Evolutionary conservation across 179 eudicot genomes (phyloP), one percentile per base, ranked within the genome.

Genomic region (Silene noctiflora): DNA sequence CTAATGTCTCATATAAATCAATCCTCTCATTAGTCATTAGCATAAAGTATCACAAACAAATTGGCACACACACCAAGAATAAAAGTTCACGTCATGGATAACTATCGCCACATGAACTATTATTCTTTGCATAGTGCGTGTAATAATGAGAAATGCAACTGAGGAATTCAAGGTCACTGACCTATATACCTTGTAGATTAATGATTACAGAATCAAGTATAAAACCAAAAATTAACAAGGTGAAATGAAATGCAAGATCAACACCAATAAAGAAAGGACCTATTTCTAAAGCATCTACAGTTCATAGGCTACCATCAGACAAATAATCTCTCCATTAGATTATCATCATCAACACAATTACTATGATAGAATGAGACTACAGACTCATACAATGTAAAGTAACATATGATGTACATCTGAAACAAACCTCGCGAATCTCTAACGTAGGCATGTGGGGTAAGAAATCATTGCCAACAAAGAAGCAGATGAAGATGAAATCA

Each of bases 401-500:
- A 53, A 53, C 59, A 53, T 14, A 53, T 53, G 19, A 53, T 53
- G 5, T 75, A 51, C 6, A 12, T 9, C 24, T 11, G 12, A 69
- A 66, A 86, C 91, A 51, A 20, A 94, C 97, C 93, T 95, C 97
- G 17, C 94, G 97, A 72, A 94, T 94, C 84, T 94, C 97, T 76
- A 92, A 81, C 6, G 96, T 94, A 12, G 98, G 98, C 98, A 94
- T 91, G 83, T 94, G 98, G 29, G 97, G 98, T 75, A 94, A 80
- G 76, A 94, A 94, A 56, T 94, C 98, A 85, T 94, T 94, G 78
- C 98, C 97, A n/a, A 94, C 98, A 78, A 94, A 92, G 86, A 90
- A 94, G 78, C 97, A 94, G 44, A 92, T 89, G 83, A 94, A 94
- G 76, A 94, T 87, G 77, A 92, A 94, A 74, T 94, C 96, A 80